A percentile compares a stretch with the other conserved stretches of the same genome.
These are phyloP conservation scores for Rhodotorula graminis DNA, from an alignment of 768 basidiomycete genomes.

Conservation along the genomic window DNA sequence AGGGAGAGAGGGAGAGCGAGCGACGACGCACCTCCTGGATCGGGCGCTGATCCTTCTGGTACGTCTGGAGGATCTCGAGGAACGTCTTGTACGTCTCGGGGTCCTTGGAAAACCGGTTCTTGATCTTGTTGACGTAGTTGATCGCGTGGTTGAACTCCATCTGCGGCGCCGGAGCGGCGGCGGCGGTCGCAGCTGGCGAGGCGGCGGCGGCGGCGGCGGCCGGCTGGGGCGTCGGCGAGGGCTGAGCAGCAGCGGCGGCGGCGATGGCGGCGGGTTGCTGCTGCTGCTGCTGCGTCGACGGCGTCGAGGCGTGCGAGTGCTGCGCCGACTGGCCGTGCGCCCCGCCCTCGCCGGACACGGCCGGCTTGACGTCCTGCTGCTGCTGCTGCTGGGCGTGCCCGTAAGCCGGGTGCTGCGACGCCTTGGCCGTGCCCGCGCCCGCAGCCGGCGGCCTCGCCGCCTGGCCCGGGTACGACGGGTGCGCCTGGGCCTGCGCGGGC, in stretches of 20 bases:
- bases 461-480: background rate
- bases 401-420: background rate
- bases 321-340: background rate
- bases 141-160: slow-evolving; percentile 72
- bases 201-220: background rate
- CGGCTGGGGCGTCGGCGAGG: background rate
- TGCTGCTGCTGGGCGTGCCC: background rate
- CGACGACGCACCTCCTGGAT: slow-evolving; percentile 54
- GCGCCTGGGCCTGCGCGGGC: background rate
- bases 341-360: background rate
- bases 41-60: slow-evolving; percentile 56
- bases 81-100: slow-evolving; percentile 64
- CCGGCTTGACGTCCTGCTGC: slow-evolving; percentile 2
- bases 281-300: background rate
- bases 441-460: background rate
- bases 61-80: slow-evolving; percentile 53
- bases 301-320: background rate
- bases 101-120: slow-evolving; percentile 78
- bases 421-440: background rate
- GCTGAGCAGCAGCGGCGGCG: background rate
- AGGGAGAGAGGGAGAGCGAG: background rate
- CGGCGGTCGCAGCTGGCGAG: background rate
- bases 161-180: slow-evolving; percentile 9
- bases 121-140: slow-evolving; percentile 97
- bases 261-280: background rate